Evolutionary conservation across 495 filamentous ascomycete genomes (phyloP).

Genomic region (Peziza echinospora): DNA sequence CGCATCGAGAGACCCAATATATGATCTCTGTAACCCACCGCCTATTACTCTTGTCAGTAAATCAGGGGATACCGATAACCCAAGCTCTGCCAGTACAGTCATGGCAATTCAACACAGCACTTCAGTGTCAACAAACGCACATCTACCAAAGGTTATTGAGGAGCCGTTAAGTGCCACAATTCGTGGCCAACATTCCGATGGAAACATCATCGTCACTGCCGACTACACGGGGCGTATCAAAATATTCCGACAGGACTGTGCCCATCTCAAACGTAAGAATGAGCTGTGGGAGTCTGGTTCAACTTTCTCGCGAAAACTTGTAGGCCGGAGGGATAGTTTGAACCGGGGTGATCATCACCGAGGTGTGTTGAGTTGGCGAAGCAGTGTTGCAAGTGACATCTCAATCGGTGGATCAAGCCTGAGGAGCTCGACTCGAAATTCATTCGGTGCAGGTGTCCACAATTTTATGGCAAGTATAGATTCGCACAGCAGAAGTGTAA

Average conservation of each 20-base stretch:
- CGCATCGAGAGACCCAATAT: constrained; percentile 73
- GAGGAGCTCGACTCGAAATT: constrained; percentile 4
- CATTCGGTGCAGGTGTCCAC: neutral
- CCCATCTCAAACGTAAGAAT: constrained; percentile 33
- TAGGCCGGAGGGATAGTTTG: constrained; percentile 24
- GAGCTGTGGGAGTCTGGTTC: constrained; percentile 51
- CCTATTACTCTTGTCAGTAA: constrained; percentile 63
- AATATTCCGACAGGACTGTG: constrained; percentile 86
- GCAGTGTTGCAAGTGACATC: constrained; percentile 11
- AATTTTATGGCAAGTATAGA: constrained; percentile 25
- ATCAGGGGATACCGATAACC: constrained; percentile 33
- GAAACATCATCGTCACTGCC: constrained; percentile 82
- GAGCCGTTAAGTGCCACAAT: constrained; percentile 42
- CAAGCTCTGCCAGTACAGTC: constrained; percentile 2
- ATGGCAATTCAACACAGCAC: neutral
- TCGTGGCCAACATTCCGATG: constrained; percentile 52
- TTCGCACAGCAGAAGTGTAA: constrained; percentile 21
- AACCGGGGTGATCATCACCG: constrained; percentile 33
- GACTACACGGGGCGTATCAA: constrained; percentile 79
- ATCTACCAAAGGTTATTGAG: constrained; percentile 11
- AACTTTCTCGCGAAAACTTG: constrained; percentile 52
- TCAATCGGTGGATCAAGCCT: neutral
- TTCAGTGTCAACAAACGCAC: neutral
- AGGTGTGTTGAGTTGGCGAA: constrained; percentile 31
- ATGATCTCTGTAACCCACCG: constrained; percentile 88